Percentiles rank a stretch among this genome's conserved stretches.
These are phyloP conservation scores for Boletus holoroseus DNA, from an alignment of 1,284 basidiomycete genomes.

Conservation along the genomic window DNA sequence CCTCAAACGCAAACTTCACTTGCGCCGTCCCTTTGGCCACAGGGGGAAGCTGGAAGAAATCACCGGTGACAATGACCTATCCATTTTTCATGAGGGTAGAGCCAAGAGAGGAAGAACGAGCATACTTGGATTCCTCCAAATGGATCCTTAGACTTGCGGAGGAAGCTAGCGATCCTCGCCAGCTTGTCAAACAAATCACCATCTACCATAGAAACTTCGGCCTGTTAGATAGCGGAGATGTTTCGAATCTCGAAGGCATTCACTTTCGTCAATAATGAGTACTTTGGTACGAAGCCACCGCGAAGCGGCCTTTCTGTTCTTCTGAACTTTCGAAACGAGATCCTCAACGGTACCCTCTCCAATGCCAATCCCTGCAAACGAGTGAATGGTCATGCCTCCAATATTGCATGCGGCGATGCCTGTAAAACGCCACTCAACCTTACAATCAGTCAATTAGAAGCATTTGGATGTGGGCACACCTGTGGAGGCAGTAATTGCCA, in stretches of 20 bases:
- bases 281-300: slow-evolving; percentile 76
- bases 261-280: slow-evolving; percentile 89
- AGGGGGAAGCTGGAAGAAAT: slow-evolving; percentile 93
- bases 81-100: slow-evolving; percentile 4
- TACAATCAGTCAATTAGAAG: background rate
- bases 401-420: slow-evolving; percentile 92
- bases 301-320: slow-evolving; percentile 59
- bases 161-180: slow-evolving; percentile 53
- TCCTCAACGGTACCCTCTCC: slow-evolving; percentile 58
- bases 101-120: background rate
- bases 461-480: slow-evolving; percentile 37
- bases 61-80: slow-evolving; percentile 79
- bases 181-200: slow-evolving; percentile 84
- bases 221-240: background rate
- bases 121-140: slow-evolving; percentile 89
- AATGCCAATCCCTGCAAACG: slow-evolving; percentile 84
- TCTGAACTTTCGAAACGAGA: slow-evolving; percentile 58
- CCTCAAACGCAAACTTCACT: slow-evolving; percentile 79
- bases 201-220: slow-evolving; percentile 87
- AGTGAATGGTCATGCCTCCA: slow-evolving; percentile 85
- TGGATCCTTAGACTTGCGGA: slow-evolving; percentile 56
- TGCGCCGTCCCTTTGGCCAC: slow-evolving; percentile 50
- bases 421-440: slow-evolving; percentile 18
- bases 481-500: slow-evolving; percentile 89
- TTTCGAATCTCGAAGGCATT: slow-evolving; percentile 11